A percentile compares a stretch with the other conserved stretches of the same genome.
These are phyloP conservation scores for Phlebopus sp. DNA, from an alignment of 1,284 basidiomycete species.

Conservation along the genomic window DNA sequence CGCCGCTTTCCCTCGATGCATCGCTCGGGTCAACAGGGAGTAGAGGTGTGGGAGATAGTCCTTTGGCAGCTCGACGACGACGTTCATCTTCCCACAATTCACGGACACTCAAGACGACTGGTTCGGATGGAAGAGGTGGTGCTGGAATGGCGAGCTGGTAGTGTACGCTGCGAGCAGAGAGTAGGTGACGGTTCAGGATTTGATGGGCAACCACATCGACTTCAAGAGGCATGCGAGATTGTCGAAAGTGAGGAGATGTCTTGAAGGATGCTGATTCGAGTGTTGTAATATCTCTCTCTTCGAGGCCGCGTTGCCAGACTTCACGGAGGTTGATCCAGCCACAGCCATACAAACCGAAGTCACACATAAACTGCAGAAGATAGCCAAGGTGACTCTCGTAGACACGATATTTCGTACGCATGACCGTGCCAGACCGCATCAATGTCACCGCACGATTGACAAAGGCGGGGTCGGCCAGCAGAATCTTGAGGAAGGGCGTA, in stretches of 20 bases:
- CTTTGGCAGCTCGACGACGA: constrained; percentile 60
- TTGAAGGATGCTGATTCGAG: constrained; percentile 20
- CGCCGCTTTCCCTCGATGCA: constrained; percentile 51
- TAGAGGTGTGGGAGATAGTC: constrained; percentile 65
- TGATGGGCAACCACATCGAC: constrained; percentile 80
- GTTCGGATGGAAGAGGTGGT: constrained; percentile 56
- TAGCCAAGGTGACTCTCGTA: constrained; percentile 93
- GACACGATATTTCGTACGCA: constrained; percentile 73
- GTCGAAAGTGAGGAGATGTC: constrained; percentile 52
- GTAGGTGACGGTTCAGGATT: constrained; percentile 78
- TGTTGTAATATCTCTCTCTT: constrained; percentile 20
- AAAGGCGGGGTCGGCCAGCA: constrained; percentile 69
- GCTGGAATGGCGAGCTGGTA: constrained; percentile 65
- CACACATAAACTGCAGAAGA: constrained; percentile 90
- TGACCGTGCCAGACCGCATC: constrained; percentile 76
- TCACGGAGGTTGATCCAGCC: constrained; percentile 77
- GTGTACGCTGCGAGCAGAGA: constrained; percentile 72
- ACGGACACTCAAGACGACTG: constrained; percentile 83
- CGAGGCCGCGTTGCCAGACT: constrained; percentile 51
- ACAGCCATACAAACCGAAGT: constrained; percentile 95
- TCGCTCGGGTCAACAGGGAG: constrained; percentile 65
- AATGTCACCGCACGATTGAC: constrained; percentile 72
- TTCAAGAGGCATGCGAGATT: constrained; percentile 78
- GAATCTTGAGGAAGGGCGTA: constrained; percentile 88
- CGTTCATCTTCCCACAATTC: constrained; percentile 97